These are phyloP conservation scores for Podila horticola DNA, from an alignment of 192 early-diverging fungal genomes.

Conservation along the genomic window DNA sequence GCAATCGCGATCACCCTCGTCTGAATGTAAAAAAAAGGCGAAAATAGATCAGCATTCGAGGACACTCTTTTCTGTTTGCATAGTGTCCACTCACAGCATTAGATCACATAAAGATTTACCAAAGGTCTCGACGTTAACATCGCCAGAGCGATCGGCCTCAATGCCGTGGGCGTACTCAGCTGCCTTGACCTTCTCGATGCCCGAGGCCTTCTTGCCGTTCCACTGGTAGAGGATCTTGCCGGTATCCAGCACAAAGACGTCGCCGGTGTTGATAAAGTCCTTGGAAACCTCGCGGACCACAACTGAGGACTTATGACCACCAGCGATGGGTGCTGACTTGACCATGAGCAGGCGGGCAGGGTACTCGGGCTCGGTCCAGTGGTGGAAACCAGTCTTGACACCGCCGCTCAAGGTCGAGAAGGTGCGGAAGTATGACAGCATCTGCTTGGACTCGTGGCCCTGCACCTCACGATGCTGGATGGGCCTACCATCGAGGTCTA, in stretches of 20 bases:
- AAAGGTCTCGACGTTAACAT: constrained; percentile 67
- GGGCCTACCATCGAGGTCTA: constrained; percentile 70
- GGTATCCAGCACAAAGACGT: constrained; percentile 82
- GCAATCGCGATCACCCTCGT: constrained; percentile 67
- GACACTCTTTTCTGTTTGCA: neutral
- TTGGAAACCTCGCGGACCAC: constrained; percentile 70
- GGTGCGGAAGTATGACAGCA: constrained; percentile 73
- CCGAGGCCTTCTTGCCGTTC: constrained; percentile 70
- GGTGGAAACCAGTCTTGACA: constrained; percentile 78
- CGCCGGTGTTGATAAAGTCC: constrained; percentile 68
- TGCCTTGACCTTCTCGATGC: constrained; percentile 77
- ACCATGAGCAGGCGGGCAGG: constrained; percentile 67
- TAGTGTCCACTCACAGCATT: neutral
- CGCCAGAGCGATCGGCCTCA: constrained; percentile 69
- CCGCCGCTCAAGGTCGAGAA: constrained; percentile 72
- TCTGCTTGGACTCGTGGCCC: constrained; percentile 68
- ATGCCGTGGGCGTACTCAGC: constrained; percentile 71
- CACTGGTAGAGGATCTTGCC: constrained; percentile 75
- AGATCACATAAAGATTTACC: constrained; percentile 52
- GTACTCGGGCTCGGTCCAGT: constrained; percentile 61
- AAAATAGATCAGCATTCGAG: neutral
- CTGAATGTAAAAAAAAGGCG: constrained; percentile 45
- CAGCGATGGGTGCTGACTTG: constrained; percentile 49
- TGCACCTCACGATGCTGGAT: constrained; percentile 87
- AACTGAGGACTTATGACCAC: constrained; percentile 55